Evolutionary conservation across 2,329 filamentous ascomycete genomes (phyloP), one percentile per base, ranked within the genome.

Genomic region (Colletotrichum sp.): DNA sequence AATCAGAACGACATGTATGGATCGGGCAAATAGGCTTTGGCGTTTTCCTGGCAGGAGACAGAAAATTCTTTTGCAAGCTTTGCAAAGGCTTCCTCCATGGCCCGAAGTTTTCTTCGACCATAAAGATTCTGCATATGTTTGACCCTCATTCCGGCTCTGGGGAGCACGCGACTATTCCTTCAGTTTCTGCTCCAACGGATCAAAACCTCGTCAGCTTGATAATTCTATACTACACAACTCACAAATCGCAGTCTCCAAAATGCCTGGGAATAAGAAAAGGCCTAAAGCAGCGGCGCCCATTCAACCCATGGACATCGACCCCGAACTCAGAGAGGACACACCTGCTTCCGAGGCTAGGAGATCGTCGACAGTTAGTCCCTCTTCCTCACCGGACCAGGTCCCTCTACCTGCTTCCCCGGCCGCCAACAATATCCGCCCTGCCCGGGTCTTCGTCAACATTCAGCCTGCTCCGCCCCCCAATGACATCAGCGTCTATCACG

Each of bases 81-180:
- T 21, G 18, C 10, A 21, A n/a, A 48, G 43, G 43, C 6, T 21
- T 3, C 3, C 10, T n/a, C n/a, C n/a, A 48, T 7, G 10, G 4
- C 4, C 10, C n/a, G 43, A 3, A 2, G 43, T 21, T 8, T 48
- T 48, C 43, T 48, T 48, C 43, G 10, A 21, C 43, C 5, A 48
- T 2, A 48, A 21, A 21, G 0, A 21, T 6, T 13, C 10, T 21
- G 43, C 43, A 21, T 3, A 1, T 48, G 43, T 21, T 13, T 21
- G 43, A 13, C 43, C 4, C 18, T 43, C n/a, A 3, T 48, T n/a
- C 7, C 3, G n/a, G 12, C 18, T 12, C 18, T 1, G 10, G 10
- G 2, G 2, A 48, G 1, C 6, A 48, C 0, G 10, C 5, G 9
- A 21, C 3, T 21, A 12, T 12, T 16, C n/a, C 18, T 12, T 12